These are phyloP conservation scores for Aspergillus coremiiformis DNA, from an alignment of 495 filamentous ascomycete genomes.

Conservation along the genomic window DNA sequence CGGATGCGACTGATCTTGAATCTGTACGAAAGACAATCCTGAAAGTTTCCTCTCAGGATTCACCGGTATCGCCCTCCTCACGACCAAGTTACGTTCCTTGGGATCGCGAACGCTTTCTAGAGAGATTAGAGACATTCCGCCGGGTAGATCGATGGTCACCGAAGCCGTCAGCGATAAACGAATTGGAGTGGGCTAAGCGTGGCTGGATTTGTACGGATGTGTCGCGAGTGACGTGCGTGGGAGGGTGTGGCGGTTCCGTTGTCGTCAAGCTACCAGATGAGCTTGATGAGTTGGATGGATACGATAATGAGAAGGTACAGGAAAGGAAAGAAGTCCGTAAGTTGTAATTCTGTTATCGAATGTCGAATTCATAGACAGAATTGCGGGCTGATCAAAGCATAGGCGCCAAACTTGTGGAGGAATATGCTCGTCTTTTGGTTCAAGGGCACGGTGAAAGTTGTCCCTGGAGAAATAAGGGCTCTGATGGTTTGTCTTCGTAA, in stretches of 20 bases:
- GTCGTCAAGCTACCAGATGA: constrained; percentile 69
- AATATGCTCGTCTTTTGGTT: constrained; percentile 63
- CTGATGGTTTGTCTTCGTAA: constrained; percentile 55
- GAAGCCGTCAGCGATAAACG: constrained; percentile 70
- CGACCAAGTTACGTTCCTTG: constrained; percentile 67
- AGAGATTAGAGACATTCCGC: constrained; percentile 76
- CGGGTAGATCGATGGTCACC: constrained; percentile 79
- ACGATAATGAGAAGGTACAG: constrained; percentile 49
- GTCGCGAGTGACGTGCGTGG: constrained; percentile 73
- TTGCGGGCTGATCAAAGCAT: constrained; percentile 8
- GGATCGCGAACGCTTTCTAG: constrained; percentile 76
- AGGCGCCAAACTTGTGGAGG: constrained; percentile 60
- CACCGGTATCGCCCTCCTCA: constrained; percentile 20
- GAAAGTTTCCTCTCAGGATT: constrained; percentile 20
- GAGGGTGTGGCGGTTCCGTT: constrained; percentile 72
- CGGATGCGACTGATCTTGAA: constrained; percentile 15
- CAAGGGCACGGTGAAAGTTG: constrained; percentile 77
- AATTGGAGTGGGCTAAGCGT: constrained; percentile 91
- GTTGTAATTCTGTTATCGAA: constrained; percentile 9
- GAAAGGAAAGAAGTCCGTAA: constrained; percentile 56
- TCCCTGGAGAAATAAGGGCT: constrained; percentile 76
- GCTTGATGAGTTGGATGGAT: constrained; percentile 42
- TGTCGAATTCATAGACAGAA: background rate
- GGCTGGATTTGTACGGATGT: constrained; percentile 83
- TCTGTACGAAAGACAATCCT: constrained; percentile 23